These are phyloP conservation scores for Pholiota adiposa DNA, from an alignment of 1,284 basidiomycete genomes.

Conservation along the genomic window DNA sequence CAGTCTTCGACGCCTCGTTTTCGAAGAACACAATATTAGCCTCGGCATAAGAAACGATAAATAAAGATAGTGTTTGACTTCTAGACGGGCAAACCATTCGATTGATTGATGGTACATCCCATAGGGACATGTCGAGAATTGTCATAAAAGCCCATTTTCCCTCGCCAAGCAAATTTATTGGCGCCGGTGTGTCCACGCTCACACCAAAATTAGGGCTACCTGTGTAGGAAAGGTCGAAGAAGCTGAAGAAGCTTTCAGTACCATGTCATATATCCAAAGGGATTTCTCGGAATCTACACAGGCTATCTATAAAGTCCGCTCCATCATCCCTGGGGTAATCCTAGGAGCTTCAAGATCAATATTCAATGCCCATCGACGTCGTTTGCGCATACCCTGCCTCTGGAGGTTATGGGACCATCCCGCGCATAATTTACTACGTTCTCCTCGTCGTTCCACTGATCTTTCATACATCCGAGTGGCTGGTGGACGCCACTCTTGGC, in stretches of 20 bases:
- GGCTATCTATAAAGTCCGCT: background rate
- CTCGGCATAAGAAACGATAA: background rate
- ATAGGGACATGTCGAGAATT: background rate
- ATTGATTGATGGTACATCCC: background rate
- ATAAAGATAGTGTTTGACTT: background rate
- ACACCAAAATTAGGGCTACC: background rate
- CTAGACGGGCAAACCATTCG: background rate
- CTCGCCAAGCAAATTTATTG: background rate
- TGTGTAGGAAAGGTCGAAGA: background rate
- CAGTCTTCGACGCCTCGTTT: background rate
- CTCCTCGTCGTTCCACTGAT: constrained; percentile 5
- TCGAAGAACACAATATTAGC: background rate
- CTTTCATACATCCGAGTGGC: constrained; percentile 13
- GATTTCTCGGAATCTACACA: background rate
- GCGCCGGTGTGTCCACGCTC: background rate
- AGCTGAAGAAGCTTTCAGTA: background rate
- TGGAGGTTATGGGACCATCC: constrained; percentile 13
- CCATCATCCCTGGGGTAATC: background rate
- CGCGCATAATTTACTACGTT: constrained; percentile 14
- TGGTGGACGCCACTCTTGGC: constrained; percentile 12
- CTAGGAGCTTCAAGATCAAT: background rate
- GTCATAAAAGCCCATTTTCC: background rate
- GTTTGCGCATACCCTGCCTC: constrained; percentile 12
- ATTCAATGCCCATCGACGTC: background rate
- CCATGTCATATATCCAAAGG: background rate